phyloP scores from a whole-genome alignment of 1,284 basidiomycete genomes.

The Marasmius fiardii region DNA sequence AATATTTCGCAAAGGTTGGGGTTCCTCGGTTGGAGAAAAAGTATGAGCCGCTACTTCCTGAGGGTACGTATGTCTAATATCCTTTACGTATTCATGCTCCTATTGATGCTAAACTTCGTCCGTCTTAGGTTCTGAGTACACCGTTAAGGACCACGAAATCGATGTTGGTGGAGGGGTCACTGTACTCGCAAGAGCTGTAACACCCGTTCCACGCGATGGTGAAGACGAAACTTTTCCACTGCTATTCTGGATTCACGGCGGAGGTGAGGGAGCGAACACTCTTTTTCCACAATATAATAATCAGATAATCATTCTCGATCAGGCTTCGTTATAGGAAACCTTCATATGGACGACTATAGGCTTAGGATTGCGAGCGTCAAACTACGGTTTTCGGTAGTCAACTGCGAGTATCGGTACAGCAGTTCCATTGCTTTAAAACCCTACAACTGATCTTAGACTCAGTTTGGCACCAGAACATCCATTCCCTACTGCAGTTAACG shows the following conservation, averaged over 20 bases:
- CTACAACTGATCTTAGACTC: neutral
- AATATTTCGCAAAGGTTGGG: neutral
- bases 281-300: neutral
- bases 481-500: constrained; percentile 15
- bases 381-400: constrained; percentile 10
- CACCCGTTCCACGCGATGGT: neutral
- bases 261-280: constrained; percentile 3
- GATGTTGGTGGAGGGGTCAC: neutral
- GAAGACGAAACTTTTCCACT: constrained; percentile 9
- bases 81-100: too few relatives aligned
- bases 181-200: constrained; percentile 2
- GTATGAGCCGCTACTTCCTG: neutral
- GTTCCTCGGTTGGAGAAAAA: neutral
- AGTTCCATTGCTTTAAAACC: neutral
- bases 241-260: constrained; percentile 13
- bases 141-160: neutral
- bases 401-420: constrained; percentile 14
- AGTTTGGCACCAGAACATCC: constrained; percentile 15
- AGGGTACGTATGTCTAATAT: too few relatives aligned
- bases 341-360: neutral
- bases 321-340: neutral
- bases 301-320: neutral
- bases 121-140: constrained; percentile 1
- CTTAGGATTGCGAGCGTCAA: neutral
- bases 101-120: neutral